Base-by-base conservation (phyloP, 805 yeast species). In the Hanseniaspora hatyaiensis region DNA sequence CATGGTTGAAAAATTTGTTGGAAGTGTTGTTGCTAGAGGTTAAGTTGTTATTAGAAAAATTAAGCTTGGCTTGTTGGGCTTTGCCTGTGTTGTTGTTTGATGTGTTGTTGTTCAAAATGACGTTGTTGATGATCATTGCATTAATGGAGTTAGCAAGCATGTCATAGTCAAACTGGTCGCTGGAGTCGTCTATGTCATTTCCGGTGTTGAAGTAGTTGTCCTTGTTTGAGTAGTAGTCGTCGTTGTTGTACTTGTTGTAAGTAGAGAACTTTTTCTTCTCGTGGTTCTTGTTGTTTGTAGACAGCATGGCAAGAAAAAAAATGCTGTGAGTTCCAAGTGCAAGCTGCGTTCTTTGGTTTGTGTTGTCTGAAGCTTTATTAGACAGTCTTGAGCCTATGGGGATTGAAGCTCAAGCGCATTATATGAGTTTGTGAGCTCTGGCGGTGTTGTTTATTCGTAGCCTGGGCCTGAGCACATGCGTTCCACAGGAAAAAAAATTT, bases 211-310 rank as follows among this genome's bases (percentile, higher is more conserved):
- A 45, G 34, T 45, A 45, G 19, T 45, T 45, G 5, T 45, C 42
- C 12, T 45, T 45, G 38, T 45, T 45, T 13, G 49, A 40, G 29
- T 45, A 45, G n/a, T 29, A 45, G n/a, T 37, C 34, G 11, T 45
- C 42, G 9, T 37, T 18, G 9, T 23, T 37, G 15, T 23, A 24
- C 13, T 32, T 41, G 13, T 32, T 33, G 18, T 23, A 23, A 22
- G 32, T 32, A 20, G 37, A 31, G 16, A 13, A 40, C n/a, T 40
- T 28, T 18, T 40, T 23, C 11, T 41, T 31, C 22, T 34, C 28
- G 4, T 12, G 12, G 15, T 34, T 19, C n/a, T 23, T 37, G 16
- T 37, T 37, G 23, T 8, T 20, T n/a, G n/a, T n/a, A n/a, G n/a
- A n/a, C n/a, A n/a, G n/a, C n/a, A n/a, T n/a, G n/a, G n/a, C n/a